Evolutionary conservation across 163 green algal species (phyloP).

Genomic region (Chloromonas sp.): DNA sequence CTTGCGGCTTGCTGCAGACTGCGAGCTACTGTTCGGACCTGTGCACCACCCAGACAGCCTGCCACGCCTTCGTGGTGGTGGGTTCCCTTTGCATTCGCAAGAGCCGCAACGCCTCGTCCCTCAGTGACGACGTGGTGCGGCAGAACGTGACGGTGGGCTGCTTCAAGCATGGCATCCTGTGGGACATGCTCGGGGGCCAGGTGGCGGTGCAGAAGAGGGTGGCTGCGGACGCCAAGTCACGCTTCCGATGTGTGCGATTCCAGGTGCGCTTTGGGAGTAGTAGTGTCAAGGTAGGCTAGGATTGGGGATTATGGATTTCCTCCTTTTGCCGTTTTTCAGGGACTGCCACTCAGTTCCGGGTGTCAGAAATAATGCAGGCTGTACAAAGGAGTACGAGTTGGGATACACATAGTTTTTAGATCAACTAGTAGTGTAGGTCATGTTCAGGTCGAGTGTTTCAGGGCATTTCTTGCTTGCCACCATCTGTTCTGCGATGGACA

Average conservation of each 20-base stretch:
- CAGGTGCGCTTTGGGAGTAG: not conserved
- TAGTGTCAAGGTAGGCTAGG: no score
- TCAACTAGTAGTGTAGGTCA: no score
- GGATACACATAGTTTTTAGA: no score
- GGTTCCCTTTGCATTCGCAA: not conserved
- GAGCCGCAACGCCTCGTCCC: not conserved
- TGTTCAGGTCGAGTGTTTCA: no score
- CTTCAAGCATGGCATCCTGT: slow-evolving; percentile 6
- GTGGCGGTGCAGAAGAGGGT: not conserved
- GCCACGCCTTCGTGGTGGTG: not conserved
- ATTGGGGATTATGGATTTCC: no score
- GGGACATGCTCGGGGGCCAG: not conserved
- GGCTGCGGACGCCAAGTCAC: not conserved
- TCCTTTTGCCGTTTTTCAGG: no score
- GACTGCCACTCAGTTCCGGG: no score
- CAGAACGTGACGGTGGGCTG: not conserved
- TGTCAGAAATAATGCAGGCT: no score
- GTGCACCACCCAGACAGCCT: slow-evolving; percentile 4
- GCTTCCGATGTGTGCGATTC: not conserved
- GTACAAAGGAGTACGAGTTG: no score
- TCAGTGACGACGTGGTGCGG: not conserved
- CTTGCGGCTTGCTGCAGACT: not conserved
- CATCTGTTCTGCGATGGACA: no score
- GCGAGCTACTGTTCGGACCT: slow-evolving; percentile 5
- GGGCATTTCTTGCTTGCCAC: no score